Evolutionary conservation across 164 flowering plant species (phyloP), one percentile per base, ranked within the genome.

Genomic region (Kingdonia uniflora): DNA sequence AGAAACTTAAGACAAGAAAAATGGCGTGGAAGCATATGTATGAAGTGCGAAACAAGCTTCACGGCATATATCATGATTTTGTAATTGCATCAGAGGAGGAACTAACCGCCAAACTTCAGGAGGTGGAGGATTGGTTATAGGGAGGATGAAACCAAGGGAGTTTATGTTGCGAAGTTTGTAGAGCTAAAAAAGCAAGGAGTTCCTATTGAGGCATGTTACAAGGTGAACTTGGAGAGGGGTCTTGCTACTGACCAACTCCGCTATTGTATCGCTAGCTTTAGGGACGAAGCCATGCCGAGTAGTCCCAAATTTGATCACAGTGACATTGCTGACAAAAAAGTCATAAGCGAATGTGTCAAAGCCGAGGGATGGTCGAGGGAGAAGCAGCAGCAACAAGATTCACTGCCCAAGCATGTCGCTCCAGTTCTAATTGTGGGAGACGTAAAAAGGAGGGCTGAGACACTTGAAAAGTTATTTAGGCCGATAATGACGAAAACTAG

Each of bases 61-160:
- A 69, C 59, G 97, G 87, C 67, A 84, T 83, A 60, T 87, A 80
- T 55, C 82, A 80, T 11, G 95, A 80, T 6, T 85, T 82, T 51
- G 88, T 87, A 74, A 29, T 76, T 11, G 74, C 63, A 12, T 57
- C 83, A 11, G 90, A 84, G 65, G 94, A 79, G 11, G 76, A 54
- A 19, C 64, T 89, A 19, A 65, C 61, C 21, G 68, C 80, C 48
- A 84, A 62, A 63, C 92, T 89, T 42, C 97, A 89, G 67, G 84
- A 80, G 61, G 78, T 73, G 14, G 95, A 89, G 59, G 94, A 89
- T 66, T 89, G 95, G 97, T 60, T 89, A 65, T 89, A 89, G 58
- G 97, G 97, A 89, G 59, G 97, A 90, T 74, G 97, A 90, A 68
- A 85, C 95, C 2, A 90, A 90, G 62, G 96, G 96, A n/a, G 96